Evolutionary conservation across 768 basidiomycete species (phyloP), one percentile per base, ranked within the genome.

Genomic region (Russula griseocarnosa): DNA sequence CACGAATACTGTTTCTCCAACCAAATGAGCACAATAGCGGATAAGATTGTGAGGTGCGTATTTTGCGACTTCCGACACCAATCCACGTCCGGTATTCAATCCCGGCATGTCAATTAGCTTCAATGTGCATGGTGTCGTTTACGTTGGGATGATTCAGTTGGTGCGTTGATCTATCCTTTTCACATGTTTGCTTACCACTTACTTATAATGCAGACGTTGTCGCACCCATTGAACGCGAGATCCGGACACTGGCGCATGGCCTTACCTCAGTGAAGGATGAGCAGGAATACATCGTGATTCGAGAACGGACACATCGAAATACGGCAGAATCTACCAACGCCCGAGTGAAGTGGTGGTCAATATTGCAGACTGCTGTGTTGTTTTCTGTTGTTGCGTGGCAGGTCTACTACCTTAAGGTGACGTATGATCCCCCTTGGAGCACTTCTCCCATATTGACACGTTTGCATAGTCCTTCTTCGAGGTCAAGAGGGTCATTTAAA

Each of bases 291-390:
- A 94, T 99, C 67, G 90, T 96, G 36, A 87, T 98, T 32, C 84
- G 97, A 55, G 97, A 99, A 75, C 82, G 83, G 64, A 87, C 87
- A 47, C 97, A 99, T 75, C 82, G 97, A 60, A 92, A 98, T 74
- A 99, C 97, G 56, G 88, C 92, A 10, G 92, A 91, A 79, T 96
- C 84, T 1, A 92, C 92, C 22, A 98, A 98, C 73, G 83, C 89
- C 44, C 86, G 97, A 44, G 96, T 99, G 58, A 98, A 98, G 78
- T 98, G 94, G 94, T 99, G 97, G 97, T 95, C 94, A 3, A 87
- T 99, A 65, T 73, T 94, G 8, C 97, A 99, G 74, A 82, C 90
- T 5, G 72, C 91, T 46, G 89, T 98, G 24, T 78, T 98, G 61
- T 90, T 98, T 72, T 80, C 85, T 3, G 89, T 97, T 0, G 95